Evolutionary conservation across 257 asterid genomes (phyloP).

Genomic region (Nicotiana otophora): DNA sequence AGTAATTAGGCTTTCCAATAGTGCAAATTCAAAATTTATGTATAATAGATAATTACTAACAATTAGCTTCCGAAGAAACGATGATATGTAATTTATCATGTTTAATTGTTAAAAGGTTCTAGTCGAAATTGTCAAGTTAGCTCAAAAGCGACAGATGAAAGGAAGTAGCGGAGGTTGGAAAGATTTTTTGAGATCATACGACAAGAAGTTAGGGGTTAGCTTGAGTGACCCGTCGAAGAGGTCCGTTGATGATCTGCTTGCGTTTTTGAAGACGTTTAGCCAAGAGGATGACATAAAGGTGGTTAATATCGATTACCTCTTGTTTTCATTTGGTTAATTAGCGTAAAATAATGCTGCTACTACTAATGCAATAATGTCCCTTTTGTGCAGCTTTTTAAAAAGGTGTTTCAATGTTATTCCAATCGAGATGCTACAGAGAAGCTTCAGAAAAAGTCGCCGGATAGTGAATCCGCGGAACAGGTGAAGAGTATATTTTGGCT

Average conservation of each 20-base stretch:
- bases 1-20: background rate
- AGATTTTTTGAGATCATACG: slow-evolving; percentile 59
- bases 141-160: slow-evolving; percentile 35
- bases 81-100: background rate
- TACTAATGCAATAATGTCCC: background rate
- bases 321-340: background rate
- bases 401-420: slow-evolving; percentile 50
- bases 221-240: slow-evolving; percentile 83
- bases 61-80: background rate
- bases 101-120: slow-evolving; percentile 26
- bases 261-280: slow-evolving; percentile 61
- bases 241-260: slow-evolving; percentile 48
- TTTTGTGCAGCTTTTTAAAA: slow-evolving; percentile 54
- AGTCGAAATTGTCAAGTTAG: slow-evolving; percentile 37
- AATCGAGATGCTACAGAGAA: slow-evolving; percentile 46
- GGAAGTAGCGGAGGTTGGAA: slow-evolving; percentile 55
- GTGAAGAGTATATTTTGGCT: slow-evolving; percentile 26
- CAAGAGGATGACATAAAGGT: slow-evolving; percentile 55
- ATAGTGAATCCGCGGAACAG: slow-evolving; percentile 74
- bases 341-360: background rate
- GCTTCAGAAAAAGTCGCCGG: slow-evolving; percentile 43
- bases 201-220: slow-evolving; percentile 70
- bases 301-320: background rate
- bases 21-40: background rate
- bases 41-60: background rate